Conservation (phyloP, 2,329 filamentous ascomycete species). For the Thielaviopsis euricoi region DNA sequence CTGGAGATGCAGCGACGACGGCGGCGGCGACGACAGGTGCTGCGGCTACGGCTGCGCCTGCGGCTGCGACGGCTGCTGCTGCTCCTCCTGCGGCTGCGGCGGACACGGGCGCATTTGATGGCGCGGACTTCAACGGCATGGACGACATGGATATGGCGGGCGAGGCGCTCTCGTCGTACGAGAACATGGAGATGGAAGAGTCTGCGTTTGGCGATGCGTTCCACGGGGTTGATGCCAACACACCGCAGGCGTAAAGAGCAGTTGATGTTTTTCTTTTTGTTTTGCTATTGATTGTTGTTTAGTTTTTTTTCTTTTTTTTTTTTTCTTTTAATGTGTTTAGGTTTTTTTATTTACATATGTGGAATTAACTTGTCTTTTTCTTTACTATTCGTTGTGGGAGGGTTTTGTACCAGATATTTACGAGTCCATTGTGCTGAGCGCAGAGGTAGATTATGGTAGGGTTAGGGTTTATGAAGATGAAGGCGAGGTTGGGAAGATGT, state of each 20-base stretch:
- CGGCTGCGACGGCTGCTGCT: slow-evolving; percentile 20
- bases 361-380: no score
- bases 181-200: slow-evolving; percentile 56
- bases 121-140: slow-evolving; percentile 46
- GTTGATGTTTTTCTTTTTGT: neutral
- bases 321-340: no score
- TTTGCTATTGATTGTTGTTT: neutral
- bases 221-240: slow-evolving; percentile 36
- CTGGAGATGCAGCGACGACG: slow-evolving; percentile 3
- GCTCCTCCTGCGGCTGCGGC: no score
- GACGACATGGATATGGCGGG: slow-evolving; percentile 54
- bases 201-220: slow-evolving; percentile 75
- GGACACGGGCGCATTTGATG: slow-evolving; percentile 25
- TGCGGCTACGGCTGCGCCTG: slow-evolving; percentile 3
- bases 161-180: slow-evolving; percentile 49
- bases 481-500: no score
- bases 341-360: no score
- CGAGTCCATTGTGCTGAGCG: no score
- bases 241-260: slow-evolving; percentile 21
- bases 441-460: no score
- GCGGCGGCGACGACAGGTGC: neutral
- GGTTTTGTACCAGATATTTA: no score
- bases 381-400: no score
- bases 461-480: no score
- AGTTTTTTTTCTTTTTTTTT: neutral